Conservation (phyloP, 495 filamentous ascomycete genomes). For the Xylaria intraflava region DNA sequence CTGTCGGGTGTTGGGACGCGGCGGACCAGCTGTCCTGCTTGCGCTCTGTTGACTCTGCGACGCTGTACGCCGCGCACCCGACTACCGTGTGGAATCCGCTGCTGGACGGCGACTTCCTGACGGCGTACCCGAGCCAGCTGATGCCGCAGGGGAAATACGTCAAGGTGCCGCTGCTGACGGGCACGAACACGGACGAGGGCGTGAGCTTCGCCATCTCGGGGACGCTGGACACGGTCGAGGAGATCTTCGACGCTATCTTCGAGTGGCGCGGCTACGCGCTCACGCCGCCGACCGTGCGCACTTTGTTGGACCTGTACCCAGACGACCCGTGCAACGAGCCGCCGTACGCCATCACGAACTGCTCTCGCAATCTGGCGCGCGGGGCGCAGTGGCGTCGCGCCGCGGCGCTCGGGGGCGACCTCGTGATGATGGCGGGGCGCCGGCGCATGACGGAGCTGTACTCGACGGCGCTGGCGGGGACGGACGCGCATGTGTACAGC, state of each 20-base stretch:
- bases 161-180: slow-evolving; percentile 48
- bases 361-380: slow-evolving; percentile 31
- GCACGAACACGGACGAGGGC: slow-evolving; percentile 54
- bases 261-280: slow-evolving; percentile 28
- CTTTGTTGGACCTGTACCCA: slow-evolving; percentile 45
- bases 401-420: slow-evolving; percentile 49
- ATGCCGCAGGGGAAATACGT: slow-evolving; percentile 11
- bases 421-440: slow-evolving; percentile 49
- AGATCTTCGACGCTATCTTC: slow-evolving; percentile 26
- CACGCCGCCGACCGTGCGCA: slow-evolving; percentile 22
- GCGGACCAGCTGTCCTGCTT: slow-evolving; percentile 42
- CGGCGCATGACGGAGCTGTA: slow-evolving; percentile 50
- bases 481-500: slow-evolving; percentile 46
- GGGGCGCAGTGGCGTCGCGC: slow-evolving; percentile 50
- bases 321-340: slow-evolving; percentile 42
- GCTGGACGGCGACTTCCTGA: slow-evolving; percentile 46
- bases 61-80: slow-evolving; percentile 37
- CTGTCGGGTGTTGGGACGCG: slow-evolving; percentile 31
- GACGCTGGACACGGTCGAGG: slow-evolving; percentile 19
- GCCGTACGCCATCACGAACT: slow-evolving; percentile 37
- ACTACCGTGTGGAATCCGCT: slow-evolving; percentile 37
- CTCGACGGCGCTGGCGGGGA: too few species aligned
- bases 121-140: slow-evolving; percentile 17
- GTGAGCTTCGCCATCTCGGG: slow-evolving; percentile 30
- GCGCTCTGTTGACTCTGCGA: slow-evolving; percentile 37